Evolutionary conservation across 352 stramenopile genomes (phyloP), one percentile per base, ranked within the genome.

Genomic region (Elongisporangium senticosum): DNA sequence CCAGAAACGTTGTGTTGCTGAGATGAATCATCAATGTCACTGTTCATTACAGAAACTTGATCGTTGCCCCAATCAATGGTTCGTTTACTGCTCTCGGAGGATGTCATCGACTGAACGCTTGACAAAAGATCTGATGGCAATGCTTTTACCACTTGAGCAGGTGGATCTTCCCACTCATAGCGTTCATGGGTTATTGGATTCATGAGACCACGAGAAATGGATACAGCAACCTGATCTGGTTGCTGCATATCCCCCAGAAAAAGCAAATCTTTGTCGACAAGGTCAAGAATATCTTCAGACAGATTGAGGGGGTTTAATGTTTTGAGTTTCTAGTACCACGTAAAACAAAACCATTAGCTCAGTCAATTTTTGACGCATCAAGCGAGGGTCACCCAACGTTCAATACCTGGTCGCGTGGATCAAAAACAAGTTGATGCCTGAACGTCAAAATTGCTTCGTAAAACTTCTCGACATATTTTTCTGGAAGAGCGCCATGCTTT

Each of bases 351-450:
- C 13, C 10, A 17, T 43, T 17, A 43, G 33, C n/a, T n/a, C 33
- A 43, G 11, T 17, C 15, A 10, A 4, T 17, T 43, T 43, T 14
- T 43, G 33, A 1, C 13, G 3, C 11, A 14, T 6, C 11, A 58
- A 49, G 7, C 51, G 19, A 58, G n/a, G 26, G 23, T 53, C 56
- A 63, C 21, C 59, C 6, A 51, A 48, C 23, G 54, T 21, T 26
- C 49, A 19, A 58, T 43, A 90, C 85, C 51, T 81, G 58, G 56
- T 87, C 68, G n/a, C 74, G 69, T 28, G 86, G 86, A 64, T 95
- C 83, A 57, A 87, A 96, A 2, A 97, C 82, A 15, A 95, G 79
- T 24, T 96, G 89, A 53, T 97, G 87, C 2, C 83, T 81, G 61
- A 95, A 97, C 1, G 89, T 97, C 39, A 95, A 64, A 53, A 96